These are phyloP conservation scores for Graphilbum sp. DNA, from an alignment of 2,329 filamentous ascomycete genomes.

Conservation along the genomic window DNA sequence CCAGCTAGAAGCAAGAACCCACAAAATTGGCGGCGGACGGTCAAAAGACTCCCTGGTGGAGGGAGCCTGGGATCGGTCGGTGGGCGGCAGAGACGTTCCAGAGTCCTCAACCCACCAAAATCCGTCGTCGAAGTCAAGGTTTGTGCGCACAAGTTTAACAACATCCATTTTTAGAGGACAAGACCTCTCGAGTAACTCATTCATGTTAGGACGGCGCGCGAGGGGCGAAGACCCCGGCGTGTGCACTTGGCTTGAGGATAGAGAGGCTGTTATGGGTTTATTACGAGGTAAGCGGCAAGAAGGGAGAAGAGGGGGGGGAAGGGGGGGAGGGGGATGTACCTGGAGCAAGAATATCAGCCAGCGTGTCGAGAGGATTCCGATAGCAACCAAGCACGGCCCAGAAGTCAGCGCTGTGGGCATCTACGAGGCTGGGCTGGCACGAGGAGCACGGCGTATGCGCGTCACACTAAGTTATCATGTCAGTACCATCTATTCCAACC, in stretches of 20 bases:
- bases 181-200: slow-evolving; percentile 31
- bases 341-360: slow-evolving; percentile 34
- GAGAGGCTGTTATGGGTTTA: slow-evolving; percentile 1
- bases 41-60: slow-evolving; percentile 20
- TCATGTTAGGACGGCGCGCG: slow-evolving; percentile 31
- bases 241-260: slow-evolving; percentile 15
- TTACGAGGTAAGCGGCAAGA: not conserved
- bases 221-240: slow-evolving; percentile 34
- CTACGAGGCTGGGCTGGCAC: slow-evolving; percentile 22
- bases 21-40: slow-evolving; percentile 30
- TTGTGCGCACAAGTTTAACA: slow-evolving; percentile 23
- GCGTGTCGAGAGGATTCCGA: slow-evolving; percentile 27
- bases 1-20: slow-evolving; percentile 33
- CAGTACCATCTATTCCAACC: too few species aligned
- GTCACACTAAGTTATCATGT: slow-evolving; percentile 28
- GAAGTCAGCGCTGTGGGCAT: slow-evolving; percentile 19
- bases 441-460: slow-evolving; percentile 30
- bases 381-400: slow-evolving; percentile 36
- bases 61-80: slow-evolving; percentile 20
- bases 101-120: slow-evolving; percentile 43
- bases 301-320: not conserved
- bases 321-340: slow-evolving; percentile 17
- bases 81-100: slow-evolving; percentile 21
- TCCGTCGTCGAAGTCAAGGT: slow-evolving; percentile 36
- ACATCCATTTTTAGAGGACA: slow-evolving; percentile 26